Evolutionary conservation across 441 rosid species (phyloP).

Genomic region (Populus trichocarpa): DNA sequence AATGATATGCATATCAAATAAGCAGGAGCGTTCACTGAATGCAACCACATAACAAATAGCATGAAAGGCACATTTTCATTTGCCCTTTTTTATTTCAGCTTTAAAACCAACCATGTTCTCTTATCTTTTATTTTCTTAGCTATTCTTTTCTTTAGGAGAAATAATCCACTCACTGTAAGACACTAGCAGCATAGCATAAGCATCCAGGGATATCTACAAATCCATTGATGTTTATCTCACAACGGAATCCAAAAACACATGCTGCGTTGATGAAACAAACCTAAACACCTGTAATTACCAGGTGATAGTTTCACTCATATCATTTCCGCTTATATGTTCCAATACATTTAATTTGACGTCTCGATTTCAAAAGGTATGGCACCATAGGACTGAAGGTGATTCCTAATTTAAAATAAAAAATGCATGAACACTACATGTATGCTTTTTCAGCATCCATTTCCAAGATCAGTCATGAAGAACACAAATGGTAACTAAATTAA

Average conservation of each 20-base stretch:
- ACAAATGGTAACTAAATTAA: not conserved
- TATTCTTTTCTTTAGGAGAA: not conserved
- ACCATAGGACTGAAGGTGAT: not conserved
- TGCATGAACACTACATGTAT: not conserved
- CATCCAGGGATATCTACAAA: not conserved
- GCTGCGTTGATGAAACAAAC: not conserved
- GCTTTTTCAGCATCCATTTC: not conserved
- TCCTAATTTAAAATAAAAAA: not conserved
- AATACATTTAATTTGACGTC: not conserved
- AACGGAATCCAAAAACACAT: not conserved
- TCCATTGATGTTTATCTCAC: not conserved
- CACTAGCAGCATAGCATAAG: not conserved
- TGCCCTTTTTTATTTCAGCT: not conserved
- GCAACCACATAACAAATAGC: not conserved
- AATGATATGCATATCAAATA: not conserved
- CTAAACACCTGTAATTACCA: not conserved
- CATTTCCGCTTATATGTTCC: not conserved
- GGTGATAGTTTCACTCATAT: not conserved
- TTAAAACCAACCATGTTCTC: not conserved
- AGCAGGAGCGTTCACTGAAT: not conserved
- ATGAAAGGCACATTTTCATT: not conserved
- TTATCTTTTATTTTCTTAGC: not conserved
- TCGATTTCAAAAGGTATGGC: not conserved
- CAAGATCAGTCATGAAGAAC: not conserved
- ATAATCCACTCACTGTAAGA: not conserved